Evolutionary conservation across 441 rosid genomes (phyloP).

Genomic region (Brassica hybrid): DNA sequence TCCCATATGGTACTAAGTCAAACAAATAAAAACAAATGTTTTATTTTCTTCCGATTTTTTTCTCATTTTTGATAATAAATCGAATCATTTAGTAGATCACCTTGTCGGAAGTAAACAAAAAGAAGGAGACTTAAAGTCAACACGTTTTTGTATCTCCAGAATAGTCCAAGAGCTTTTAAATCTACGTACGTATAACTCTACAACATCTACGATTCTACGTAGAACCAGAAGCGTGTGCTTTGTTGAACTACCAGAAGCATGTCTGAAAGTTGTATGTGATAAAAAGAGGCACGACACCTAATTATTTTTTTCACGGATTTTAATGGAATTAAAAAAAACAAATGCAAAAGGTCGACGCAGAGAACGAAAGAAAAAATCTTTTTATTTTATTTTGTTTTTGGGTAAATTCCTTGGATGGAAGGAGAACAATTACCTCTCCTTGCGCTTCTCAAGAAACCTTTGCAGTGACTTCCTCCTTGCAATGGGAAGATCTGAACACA

Average conservation of each 20-base stretch:
- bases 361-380: not conserved
- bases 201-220: not conserved
- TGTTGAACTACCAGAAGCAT: slow-evolving; percentile 28
- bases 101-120: slow-evolving; percentile 2
- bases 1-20: not conserved
- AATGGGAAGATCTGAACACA: slow-evolving; percentile 65
- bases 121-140: slow-evolving; percentile 16
- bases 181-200: slow-evolving; percentile 14
- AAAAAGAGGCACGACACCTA: not conserved
- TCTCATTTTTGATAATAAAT: slow-evolving; percentile 1
- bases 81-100: slow-evolving; percentile 14
- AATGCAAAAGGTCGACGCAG: not conserved
- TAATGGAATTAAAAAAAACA: not conserved
- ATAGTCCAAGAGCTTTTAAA: not conserved
- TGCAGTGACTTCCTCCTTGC: slow-evolving; percentile 71
- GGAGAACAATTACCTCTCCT: slow-evolving; percentile 64
- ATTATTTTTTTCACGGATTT: not conserved
- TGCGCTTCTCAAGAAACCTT: slow-evolving; percentile 89
- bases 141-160: slow-evolving; percentile 6
- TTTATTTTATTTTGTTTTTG: not conserved
- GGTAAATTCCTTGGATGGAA: slow-evolving; percentile 27
- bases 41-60: not conserved
- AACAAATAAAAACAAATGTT: slow-evolving; percentile 7
- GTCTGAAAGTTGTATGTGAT: not conserved
- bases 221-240: slow-evolving; percentile 19